A percentile compares a stretch with the other conserved stretches of the same genome.
Evolutionary conservation across 2,329 filamentous ascomycete genomes (phyloP).

Genomic region (Anthostomella pinea): DNA sequence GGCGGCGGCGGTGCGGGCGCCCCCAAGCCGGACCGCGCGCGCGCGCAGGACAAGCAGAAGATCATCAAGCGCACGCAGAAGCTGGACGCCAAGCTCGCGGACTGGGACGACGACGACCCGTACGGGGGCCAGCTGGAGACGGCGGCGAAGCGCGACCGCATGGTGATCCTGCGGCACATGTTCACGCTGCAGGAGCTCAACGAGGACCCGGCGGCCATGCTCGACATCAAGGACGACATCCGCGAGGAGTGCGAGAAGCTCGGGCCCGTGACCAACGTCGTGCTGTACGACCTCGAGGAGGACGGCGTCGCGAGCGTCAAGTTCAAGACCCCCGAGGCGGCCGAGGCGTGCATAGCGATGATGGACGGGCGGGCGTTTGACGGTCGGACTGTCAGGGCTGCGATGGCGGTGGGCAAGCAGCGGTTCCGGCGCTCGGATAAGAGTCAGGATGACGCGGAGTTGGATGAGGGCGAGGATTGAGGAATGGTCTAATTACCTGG

Average conservation of each 20-base stretch:
- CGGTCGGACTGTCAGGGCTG: slow-evolving; percentile 68
- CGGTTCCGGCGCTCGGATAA: slow-evolving; percentile 68
- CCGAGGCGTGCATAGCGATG: slow-evolving; percentile 66
- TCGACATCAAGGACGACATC: slow-evolving; percentile 95
- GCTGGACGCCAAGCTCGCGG: slow-evolving; percentile 84
- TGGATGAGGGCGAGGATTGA: slow-evolving; percentile 22
- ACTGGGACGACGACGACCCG: slow-evolving; percentile 91
- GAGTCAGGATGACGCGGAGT: slow-evolving; percentile 35
- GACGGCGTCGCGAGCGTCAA: slow-evolving; percentile 83
- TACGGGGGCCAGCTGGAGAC: slow-evolving; percentile 48
- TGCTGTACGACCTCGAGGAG: slow-evolving; percentile 82
- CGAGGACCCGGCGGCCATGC: slow-evolving; percentile 75
- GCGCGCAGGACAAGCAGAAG: slow-evolving; percentile 76
- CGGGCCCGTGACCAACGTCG: slow-evolving; percentile 85
- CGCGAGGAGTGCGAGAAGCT: slow-evolving; percentile 84
- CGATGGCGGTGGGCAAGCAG: slow-evolving; percentile 67
- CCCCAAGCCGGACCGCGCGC: slow-evolving; percentile 41
- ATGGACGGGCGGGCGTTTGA: slow-evolving; percentile 83
- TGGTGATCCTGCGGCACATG: slow-evolving; percentile 88
- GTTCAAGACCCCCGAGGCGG: slow-evolving; percentile 70
- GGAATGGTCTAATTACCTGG: slow-evolving; percentile 3
- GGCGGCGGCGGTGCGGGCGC: slow-evolving; percentile 35
- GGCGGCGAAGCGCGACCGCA: slow-evolving; percentile 64
- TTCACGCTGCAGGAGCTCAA: slow-evolving; percentile 84
- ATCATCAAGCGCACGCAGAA: slow-evolving; percentile 90